phyloP scores from a whole-genome alignment of 805 yeast genomes.

The Torulaspora delbrueckii region DNA sequence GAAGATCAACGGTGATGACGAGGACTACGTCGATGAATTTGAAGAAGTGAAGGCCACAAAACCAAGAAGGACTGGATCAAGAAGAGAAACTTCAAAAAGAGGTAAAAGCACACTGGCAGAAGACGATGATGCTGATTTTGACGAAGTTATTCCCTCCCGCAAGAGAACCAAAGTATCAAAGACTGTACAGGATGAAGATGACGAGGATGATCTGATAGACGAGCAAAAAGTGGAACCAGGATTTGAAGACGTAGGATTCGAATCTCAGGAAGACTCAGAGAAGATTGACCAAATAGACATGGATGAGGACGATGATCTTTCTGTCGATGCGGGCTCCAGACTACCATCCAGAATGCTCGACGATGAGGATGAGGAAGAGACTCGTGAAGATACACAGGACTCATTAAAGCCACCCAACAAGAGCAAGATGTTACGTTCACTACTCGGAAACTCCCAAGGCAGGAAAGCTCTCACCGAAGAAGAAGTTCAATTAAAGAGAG shows the following conservation, averaged over 20 bases:
- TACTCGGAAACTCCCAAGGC: constrained; percentile 17
- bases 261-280: constrained; percentile 15
- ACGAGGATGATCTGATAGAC: constrained; percentile 15
- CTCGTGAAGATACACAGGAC: constrained; percentile 20
- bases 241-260: constrained; percentile 1
- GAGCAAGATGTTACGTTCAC: constrained; percentile 22
- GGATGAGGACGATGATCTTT: constrained; percentile 9
- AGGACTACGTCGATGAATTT: constrained; percentile 15
- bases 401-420: constrained; percentile 19
- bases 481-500: constrained; percentile 71
- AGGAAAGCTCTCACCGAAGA: constrained; percentile 71
- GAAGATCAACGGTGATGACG: constrained; percentile 17
- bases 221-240: not conserved
- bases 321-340: constrained; percentile 2
- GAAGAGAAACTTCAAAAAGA: constrained; percentile 4
- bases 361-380: constrained; percentile 17
- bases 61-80: constrained; percentile 2
- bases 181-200: constrained; percentile 10
- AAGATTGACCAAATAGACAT: constrained; percentile 16
- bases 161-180: constrained; percentile 4
- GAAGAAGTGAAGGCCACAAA: constrained; percentile 7
- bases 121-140: constrained; percentile 14
- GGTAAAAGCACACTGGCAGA: constrained; percentile 11
- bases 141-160: constrained; percentile 8
- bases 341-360: constrained; percentile 3